phyloP scores from a whole-genome alignment of 768 basidiomycete species.

The Suillus decipiens region DNA sequence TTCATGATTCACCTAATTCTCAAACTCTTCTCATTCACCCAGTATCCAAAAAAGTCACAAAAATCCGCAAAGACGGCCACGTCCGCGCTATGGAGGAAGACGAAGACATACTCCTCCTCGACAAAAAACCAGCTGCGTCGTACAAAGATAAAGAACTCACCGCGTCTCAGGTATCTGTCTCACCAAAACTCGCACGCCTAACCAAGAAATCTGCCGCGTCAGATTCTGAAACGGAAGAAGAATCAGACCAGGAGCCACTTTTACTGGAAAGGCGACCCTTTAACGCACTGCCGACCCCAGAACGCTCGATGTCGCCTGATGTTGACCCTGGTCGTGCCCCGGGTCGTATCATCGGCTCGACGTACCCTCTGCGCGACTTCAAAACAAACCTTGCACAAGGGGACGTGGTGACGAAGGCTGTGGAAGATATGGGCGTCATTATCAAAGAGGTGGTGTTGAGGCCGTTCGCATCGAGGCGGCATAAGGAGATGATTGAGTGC shows the following conservation, averaged over 20 bases:
- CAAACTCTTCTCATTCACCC: slow-evolving; percentile 3
- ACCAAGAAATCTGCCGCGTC: slow-evolving; percentile 39
- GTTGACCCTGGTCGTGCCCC: slow-evolving; percentile 57
- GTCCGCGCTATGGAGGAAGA: slow-evolving; percentile 61
- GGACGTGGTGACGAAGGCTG: slow-evolving; percentile 83
- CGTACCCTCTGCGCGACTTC: slow-evolving; percentile 79
- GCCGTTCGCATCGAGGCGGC: slow-evolving; percentile 71
- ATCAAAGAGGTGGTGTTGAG: slow-evolving; percentile 67
- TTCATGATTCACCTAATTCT: slow-evolving; percentile 1
- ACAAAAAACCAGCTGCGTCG: slow-evolving; percentile 21
- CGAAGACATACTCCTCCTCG: slow-evolving; percentile 62
- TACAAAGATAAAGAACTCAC: slow-evolving; percentile 7
- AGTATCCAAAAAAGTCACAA: slow-evolving; percentile 67
- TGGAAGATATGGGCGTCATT: slow-evolving; percentile 74
- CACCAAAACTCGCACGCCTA: slow-evolving; percentile 8
- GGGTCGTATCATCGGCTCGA: slow-evolving; percentile 75
- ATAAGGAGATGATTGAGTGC: slow-evolving; percentile 72
- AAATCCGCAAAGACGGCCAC: slow-evolving; percentile 63
- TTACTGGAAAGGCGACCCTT: slow-evolving; percentile 19
- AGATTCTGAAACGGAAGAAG: slow-evolving; percentile 57
- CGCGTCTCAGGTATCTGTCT: slow-evolving; percentile 11
- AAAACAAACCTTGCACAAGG: slow-evolving; percentile 65
- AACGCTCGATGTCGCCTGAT: slow-evolving; percentile 46
- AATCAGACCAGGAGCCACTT: slow-evolving; percentile 33
- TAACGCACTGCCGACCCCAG: slow-evolving; percentile 51